Evolutionary conservation across 352 stramenopile genomes (phyloP), one percentile per base, ranked within the genome.

Genomic region (Phytophthora hybrid): DNA sequence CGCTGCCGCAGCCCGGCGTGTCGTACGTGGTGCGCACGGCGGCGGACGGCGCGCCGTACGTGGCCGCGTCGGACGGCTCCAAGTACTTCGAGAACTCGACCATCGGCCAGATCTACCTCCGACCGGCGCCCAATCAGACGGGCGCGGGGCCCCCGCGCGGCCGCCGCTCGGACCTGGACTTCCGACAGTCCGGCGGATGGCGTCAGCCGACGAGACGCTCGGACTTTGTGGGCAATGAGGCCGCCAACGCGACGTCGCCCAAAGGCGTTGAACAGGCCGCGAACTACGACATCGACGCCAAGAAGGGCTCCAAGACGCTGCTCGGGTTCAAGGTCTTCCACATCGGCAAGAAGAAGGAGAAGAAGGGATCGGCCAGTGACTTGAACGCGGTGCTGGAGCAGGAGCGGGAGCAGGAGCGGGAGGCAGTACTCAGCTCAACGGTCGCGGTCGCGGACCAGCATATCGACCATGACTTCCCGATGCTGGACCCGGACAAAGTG

Each of bases 51-150:
- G 79, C 71, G 44, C 71, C 75, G 0, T 89, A 82, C 37, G 82
- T 89, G 19, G 76, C 80, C 3, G 76, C 78, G 4, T 82, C 80
- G 0, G 75, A 75, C 32, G 79, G 79, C 19, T 64, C 73, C n/a
- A 72, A 65, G 37, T 85, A 83, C 61, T 78, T 81, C 13, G 77
- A 78, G 32, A 81, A 85, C 68, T 82, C 80, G 60, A 71, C 80
- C 6, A 88, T 88, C 31, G 80, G 80, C 13, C 78, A 81, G 65
- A 78, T 85, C n/a, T 84, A 81, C 47, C 52, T 87, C 5, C 71
- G 76, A 32, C 37, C 71, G 16, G 62, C 60, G 3, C 60, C 66
- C 14, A 69, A 59, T 7, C 54, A 58, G 18, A 56, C 47, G 55
- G 34, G 32, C 62, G 10, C 31, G 26, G 29, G n/a, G 21, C 8